Percentiles rank a stretch among this genome's conserved stretches.
Evolutionary conservation across 257 asterid species (phyloP).

Genomic region (Asclepias syriaca): DNA sequence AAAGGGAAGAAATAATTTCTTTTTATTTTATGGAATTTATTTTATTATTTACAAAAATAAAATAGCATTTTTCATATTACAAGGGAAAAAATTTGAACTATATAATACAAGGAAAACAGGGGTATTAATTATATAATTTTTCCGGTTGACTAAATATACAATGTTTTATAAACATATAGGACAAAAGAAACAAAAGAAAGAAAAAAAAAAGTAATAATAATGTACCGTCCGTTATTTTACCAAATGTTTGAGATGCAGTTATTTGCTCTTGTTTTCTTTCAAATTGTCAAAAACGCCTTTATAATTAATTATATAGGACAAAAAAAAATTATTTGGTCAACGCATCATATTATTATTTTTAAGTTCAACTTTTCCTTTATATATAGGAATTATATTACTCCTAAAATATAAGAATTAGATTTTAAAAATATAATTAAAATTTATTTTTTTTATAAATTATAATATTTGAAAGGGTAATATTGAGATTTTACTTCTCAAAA

Average conservation of each 20-base stretch:
- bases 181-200: no score
- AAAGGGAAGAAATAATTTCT: no score
- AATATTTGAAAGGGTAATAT: background rate
- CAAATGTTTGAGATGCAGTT: background rate
- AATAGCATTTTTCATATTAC: background rate
- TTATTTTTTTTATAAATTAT: background rate
- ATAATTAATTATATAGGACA: background rate
- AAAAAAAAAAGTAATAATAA: no score
- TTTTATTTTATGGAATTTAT: background rate
- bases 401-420: no score
- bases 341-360: no score
- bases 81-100: no score
- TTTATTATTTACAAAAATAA: no score
- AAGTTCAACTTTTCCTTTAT: no score
- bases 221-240: background rate
- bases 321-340: background rate
- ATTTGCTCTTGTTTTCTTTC: background rate
- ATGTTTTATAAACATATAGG: background rate
- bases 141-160: background rate
- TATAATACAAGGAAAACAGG: background rate
- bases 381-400: no score
- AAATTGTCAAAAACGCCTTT: background rate
- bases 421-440: no score
- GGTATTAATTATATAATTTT: background rate
- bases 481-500: constrained; percentile 18